Conservation (phyloP, 805 yeast genomes). For the Saccharomycopsis lassenensis region DNA sequence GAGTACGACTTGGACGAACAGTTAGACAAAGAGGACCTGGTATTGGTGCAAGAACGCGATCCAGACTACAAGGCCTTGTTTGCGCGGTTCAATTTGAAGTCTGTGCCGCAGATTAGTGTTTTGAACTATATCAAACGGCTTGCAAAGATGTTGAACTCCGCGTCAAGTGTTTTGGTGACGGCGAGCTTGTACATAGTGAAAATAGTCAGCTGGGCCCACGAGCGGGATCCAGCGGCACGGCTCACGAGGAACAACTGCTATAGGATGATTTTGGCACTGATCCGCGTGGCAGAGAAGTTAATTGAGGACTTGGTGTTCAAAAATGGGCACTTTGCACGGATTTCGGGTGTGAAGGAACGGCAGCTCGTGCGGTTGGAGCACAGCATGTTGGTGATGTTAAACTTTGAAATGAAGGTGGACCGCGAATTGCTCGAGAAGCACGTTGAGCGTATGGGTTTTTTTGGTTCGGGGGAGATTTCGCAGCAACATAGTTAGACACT, state of each 20-base stretch:
- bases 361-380: constrained; percentile 41
- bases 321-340: constrained; percentile 34
- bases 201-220: background rate
- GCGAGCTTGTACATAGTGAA: constrained; percentile 20
- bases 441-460: constrained; percentile 17
- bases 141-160: constrained; percentile 22
- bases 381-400: constrained; percentile 36
- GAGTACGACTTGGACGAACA: constrained; percentile 10
- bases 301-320: constrained; percentile 36
- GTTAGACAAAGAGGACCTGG: constrained; percentile 1
- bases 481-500: too few species aligned
- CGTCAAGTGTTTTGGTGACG: constrained; percentile 23
- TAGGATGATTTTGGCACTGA: constrained; percentile 33
- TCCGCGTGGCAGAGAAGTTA: constrained; percentile 36
- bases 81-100: constrained; percentile 20
- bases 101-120: constrained; percentile 21
- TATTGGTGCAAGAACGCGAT: background rate
- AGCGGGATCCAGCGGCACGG: background rate
- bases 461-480: too few species aligned
- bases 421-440: constrained; percentile 25
- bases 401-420: constrained; percentile 39
- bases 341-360: constrained; percentile 32
- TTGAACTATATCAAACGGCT: constrained; percentile 23
- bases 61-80: constrained; percentile 14
- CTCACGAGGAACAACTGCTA: constrained; percentile 27